Evolutionary conservation across 352 stramenopile species (phyloP).

Genomic region (Blastocystis sp.): DNA sequence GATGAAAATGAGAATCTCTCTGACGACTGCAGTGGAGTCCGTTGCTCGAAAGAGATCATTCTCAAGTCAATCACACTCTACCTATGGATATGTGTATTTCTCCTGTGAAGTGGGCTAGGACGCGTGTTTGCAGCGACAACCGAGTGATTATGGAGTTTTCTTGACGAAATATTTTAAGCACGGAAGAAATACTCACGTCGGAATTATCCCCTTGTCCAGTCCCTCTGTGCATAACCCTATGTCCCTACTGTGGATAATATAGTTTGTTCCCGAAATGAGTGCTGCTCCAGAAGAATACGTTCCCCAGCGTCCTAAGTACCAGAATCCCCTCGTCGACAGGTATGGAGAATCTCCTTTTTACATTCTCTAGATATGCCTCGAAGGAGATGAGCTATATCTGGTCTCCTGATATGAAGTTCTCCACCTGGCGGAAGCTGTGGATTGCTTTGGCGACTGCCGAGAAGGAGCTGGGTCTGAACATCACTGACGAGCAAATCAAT

Average conservation of each 20-base stretch:
- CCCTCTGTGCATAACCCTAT: background rate
- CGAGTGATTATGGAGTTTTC: no score
- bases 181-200: background rate
- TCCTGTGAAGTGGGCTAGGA: no score
- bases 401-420: conserved; percentile 96
- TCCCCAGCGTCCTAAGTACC: conserved; percentile 50
- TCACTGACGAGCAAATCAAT: conserved; percentile 90
- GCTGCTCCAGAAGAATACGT: conserved; percentile 32
- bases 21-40: no score
- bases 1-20: background rate
- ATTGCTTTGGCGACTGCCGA: conserved; percentile 88
- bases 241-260: background rate
- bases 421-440: conserved; percentile 95
- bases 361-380: conserved; percentile 87
- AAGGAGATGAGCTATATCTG: conserved; percentile 99
- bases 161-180: background rate
- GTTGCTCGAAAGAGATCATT: no score
- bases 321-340: conserved; percentile 56
- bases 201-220: background rate
- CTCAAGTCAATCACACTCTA: no score
- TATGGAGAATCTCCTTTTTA: background rate
- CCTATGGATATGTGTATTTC: no score
- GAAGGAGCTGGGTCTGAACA: conserved; percentile 91
- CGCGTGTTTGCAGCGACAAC: no score
- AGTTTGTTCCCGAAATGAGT: conserved; percentile 10